A percentile compares a stretch with the other conserved stretches of the same genome.
phyloP scores from a whole-genome alignment of 306 rosid genomes.

The Acmispon strigosus region DNA sequence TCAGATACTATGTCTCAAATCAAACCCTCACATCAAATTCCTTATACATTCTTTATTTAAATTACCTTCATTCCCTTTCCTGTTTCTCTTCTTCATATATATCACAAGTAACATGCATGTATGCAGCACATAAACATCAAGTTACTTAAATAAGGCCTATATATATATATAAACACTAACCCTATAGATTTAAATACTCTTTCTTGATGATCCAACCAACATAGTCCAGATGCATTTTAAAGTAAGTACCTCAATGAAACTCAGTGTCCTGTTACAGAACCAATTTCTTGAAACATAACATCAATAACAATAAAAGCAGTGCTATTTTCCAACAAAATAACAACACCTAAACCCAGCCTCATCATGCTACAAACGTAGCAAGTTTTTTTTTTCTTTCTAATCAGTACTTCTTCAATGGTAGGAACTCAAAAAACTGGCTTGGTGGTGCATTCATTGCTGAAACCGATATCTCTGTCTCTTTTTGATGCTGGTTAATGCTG shows the following conservation, averaged over 20 bases:
- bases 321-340: constrained; percentile 33
- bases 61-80: neutral
- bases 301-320: constrained; percentile 22
- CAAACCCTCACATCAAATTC: constrained; percentile 41
- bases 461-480: constrained; percentile 35
- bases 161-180: neutral
- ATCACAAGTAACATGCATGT: constrained; percentile 13
- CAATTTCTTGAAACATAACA: constrained; percentile 46
- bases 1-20: constrained; percentile 33
- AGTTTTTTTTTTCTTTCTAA: neutral
- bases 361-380: constrained; percentile 24
- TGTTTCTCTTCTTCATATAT: constrained; percentile 15
- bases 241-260: constrained; percentile 40
- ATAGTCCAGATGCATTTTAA: constrained; percentile 65
- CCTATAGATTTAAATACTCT: constrained; percentile 13
- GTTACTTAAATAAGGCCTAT: constrained; percentile 38
- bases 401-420: constrained; percentile 29
- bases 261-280: constrained; percentile 30
- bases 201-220: constrained; percentile 37
- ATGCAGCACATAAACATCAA: constrained; percentile 10
- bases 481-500: constrained; percentile 30
- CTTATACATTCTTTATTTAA: constrained; percentile 29
- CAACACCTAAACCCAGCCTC: constrained; percentile 5
- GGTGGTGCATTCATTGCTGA: constrained; percentile 44
- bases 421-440: constrained; percentile 45